phyloP scores from a whole-genome alignment of 495 filamentous ascomycete species.

The Daldinia childiae region DNA sequence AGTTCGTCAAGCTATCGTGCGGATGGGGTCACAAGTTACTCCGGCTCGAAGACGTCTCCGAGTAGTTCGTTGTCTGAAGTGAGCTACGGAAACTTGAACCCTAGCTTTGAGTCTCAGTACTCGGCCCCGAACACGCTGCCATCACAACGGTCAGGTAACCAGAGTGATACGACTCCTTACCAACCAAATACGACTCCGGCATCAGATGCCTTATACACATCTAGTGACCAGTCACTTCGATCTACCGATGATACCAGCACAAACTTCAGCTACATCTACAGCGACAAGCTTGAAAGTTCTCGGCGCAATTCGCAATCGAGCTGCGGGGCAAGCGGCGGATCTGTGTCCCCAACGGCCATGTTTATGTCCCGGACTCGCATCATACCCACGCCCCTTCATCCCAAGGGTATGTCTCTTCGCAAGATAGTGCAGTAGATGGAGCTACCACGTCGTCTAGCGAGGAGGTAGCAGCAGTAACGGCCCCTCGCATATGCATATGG shows the following conservation, averaged over 20 bases:
- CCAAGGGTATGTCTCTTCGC: constrained; percentile 29
- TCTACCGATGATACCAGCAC: constrained; percentile 33
- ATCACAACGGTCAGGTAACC: constrained; percentile 13
- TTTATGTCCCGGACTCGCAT: constrained; percentile 45
- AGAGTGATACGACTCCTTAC: constrained; percentile 20
- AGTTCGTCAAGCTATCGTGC: constrained; percentile 39
- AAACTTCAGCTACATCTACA: constrained; percentile 41
- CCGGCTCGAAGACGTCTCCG: constrained; percentile 29
- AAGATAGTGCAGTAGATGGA: constrained; percentile 30
- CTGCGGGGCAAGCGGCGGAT: constrained; percentile 24
- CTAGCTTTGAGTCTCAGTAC: constrained; percentile 32
- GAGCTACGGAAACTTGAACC: constrained; percentile 34
- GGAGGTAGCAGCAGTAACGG: constrained; percentile 22
- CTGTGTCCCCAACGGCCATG: constrained; percentile 45
- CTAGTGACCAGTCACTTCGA: constrained; percentile 30
- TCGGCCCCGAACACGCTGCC: constrained; percentile 10
- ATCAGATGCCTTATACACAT: constrained; percentile 29
- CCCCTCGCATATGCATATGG: constrained; percentile 41
- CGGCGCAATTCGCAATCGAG: constrained; percentile 40
- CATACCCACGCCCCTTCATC: constrained; percentile 18
- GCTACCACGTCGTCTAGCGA: constrained; percentile 27
- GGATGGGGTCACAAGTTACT: constrained; percentile 36
- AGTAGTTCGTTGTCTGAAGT: constrained; percentile 32
- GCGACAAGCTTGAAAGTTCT: constrained; percentile 33
- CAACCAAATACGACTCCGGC: constrained; percentile 6